phyloP scores from a whole-genome alignment of 306 rosid species.

The Parietaria judaica region DNA sequence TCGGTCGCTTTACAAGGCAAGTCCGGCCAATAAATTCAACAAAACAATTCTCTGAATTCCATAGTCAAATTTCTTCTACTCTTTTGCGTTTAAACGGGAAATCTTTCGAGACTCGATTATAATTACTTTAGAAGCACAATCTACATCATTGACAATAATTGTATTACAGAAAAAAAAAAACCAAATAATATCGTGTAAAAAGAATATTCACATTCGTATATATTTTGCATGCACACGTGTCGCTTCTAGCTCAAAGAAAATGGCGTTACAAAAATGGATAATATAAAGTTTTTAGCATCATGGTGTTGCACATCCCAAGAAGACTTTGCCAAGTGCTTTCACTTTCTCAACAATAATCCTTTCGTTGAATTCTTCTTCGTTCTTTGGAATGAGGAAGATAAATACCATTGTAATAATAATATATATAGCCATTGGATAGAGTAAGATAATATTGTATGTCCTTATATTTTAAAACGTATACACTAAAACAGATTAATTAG shows the following conservation, averaged over 20 bases:
- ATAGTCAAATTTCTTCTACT: conserved; percentile 11
- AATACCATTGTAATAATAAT: no score
- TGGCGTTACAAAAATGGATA: not conserved
- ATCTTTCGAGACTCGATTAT: not conserved
- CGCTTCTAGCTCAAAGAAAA: not conserved
- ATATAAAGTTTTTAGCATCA: not conserved
- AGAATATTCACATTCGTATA: not conserved
- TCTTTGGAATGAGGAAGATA: not conserved
- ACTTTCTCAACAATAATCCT: not conserved
- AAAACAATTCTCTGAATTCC: not conserved
- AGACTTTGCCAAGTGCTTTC: not conserved
- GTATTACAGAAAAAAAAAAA: not conserved
- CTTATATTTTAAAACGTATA: no score
- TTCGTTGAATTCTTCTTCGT: not conserved
- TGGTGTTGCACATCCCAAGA: not conserved
- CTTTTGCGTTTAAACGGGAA: not conserved
- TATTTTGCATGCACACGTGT: not conserved
- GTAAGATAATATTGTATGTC: no score
- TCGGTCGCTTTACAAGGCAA: not conserved
- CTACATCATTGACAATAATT: not conserved
- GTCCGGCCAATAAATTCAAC: conserved; percentile 13
- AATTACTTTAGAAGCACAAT: not conserved
- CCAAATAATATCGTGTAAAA: not conserved
- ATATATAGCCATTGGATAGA: no score
- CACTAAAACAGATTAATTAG: no score